These are phyloP conservation scores for Triadica sebifera DNA, from an alignment of 345 rosid genomes.

Conservation along the genomic window DNA sequence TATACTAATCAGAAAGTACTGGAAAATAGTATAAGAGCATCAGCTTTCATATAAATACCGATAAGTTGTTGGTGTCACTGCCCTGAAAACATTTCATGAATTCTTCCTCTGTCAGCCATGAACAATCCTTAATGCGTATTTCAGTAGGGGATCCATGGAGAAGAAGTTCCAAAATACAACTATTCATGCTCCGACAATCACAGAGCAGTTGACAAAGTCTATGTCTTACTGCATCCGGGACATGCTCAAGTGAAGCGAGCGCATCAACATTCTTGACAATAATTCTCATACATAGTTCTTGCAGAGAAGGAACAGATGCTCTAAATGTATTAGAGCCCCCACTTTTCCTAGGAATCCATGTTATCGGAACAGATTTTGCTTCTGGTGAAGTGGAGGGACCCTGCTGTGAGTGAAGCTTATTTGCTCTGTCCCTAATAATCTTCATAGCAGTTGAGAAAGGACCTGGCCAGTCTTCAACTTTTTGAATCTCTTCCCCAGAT, in stretches of 20 bases:
- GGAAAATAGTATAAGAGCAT: background rate
- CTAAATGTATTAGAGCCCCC: conserved; percentile 17
- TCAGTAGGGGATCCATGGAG: conserved; percentile 64
- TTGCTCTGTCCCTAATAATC: conserved; percentile 67
- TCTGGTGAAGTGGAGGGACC: conserved; percentile 19
- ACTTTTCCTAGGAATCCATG: conserved; percentile 60
- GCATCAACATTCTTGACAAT: conserved; percentile 79
- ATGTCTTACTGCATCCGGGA: conserved; percentile 71
- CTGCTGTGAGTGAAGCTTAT: conserved; percentile 22
- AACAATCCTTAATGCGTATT: conserved; percentile 67
- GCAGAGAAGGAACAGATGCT: conserved; percentile 48
- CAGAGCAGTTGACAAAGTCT: conserved; percentile 64
- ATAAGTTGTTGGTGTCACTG: conserved; percentile 64
- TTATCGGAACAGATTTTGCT: conserved; percentile 29
- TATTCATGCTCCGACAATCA: conserved; percentile 61
- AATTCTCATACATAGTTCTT: conserved; percentile 48
- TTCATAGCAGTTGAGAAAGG: conserved; percentile 97
- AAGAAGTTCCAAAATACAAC: conserved; percentile 54
- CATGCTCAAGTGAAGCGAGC: conserved; percentile 65
- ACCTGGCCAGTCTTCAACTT: conserved; percentile 90
- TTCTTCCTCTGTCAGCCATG: conserved; percentile 84
- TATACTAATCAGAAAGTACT: background rate
- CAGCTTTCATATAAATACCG: conserved; percentile 38
- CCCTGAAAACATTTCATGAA: conserved; percentile 47
- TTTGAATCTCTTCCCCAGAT: conserved; percentile 31